These are phyloP conservation scores for Casuarina equisetifolia DNA, from an alignment of 306 rosid genomes.

Conservation along the genomic window DNA sequence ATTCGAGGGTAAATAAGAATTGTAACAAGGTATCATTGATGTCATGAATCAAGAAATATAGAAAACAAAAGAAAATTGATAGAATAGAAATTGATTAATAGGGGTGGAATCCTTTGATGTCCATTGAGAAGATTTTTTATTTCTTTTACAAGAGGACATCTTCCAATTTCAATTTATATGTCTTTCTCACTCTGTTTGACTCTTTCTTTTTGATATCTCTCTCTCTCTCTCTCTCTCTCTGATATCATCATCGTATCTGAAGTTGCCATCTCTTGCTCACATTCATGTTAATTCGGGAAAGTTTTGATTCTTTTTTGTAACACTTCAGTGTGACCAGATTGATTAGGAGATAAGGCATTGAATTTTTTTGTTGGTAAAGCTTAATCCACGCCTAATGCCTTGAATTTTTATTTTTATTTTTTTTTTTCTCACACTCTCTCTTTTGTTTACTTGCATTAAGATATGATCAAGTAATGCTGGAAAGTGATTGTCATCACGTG, in stretches of 20 bases:
- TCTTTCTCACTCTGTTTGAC: neutral
- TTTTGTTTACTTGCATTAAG: neutral
- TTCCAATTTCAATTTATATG: too few relatives aligned
- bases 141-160: neutral
- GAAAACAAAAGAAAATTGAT: neutral
- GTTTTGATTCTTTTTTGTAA: too few relatives aligned
- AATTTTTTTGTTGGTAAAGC: too few relatives aligned
- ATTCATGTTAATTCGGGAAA: neutral
- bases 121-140: neutral
- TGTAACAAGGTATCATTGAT: neutral
- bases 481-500: neutral
- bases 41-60: neutral
- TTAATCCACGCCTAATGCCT: neutral
- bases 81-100: neutral
- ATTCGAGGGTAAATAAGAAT: neutral
- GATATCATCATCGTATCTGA: neutral
- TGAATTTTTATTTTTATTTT: too few relatives aligned
- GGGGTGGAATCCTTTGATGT: neutral
- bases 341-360: neutral
- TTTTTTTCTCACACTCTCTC: too few relatives aligned
- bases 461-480: neutral
- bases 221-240: neutral
- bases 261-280: neutral
- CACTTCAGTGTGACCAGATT: neutral
- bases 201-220: too few relatives aligned